Evolutionary conservation across 768 basidiomycete species (phyloP).

Genomic region (Chiua virens): DNA sequence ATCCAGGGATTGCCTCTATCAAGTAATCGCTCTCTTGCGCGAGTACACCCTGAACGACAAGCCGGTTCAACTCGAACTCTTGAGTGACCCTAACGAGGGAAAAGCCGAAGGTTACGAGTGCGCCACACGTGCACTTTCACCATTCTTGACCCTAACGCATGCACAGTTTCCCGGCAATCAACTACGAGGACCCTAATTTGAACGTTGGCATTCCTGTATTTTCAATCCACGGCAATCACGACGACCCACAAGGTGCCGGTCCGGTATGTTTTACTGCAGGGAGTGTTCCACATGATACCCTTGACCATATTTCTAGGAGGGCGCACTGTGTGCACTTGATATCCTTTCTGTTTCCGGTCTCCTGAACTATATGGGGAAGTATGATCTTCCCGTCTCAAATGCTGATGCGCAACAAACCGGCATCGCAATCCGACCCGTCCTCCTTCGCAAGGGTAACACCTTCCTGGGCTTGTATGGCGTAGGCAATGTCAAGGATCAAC

Average conservation of each 20-base stretch:
- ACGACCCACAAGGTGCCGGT: constrained; percentile 96
- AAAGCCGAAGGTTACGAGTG: constrained; percentile 83
- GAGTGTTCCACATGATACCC: background rate
- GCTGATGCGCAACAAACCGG: constrained; percentile 63
- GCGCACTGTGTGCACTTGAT: constrained; percentile 93
- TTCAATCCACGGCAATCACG: constrained; percentile 99
- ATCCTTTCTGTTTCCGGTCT: constrained; percentile 92
- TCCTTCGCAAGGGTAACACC: constrained; percentile 85
- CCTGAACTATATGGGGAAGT: constrained; percentile 97
- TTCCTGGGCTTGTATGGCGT: constrained; percentile 92
- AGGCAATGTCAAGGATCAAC: constrained; percentile 93
- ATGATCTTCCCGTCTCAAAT: constrained; percentile 80
- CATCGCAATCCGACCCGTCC: constrained; percentile 86
- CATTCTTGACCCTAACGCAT: background rate
- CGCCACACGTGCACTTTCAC: constrained; percentile 20
- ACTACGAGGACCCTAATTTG: constrained; percentile 95
- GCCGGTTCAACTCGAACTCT: constrained; percentile 85
- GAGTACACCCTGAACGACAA: constrained; percentile 89
- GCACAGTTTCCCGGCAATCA: constrained; percentile 88
- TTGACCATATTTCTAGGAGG: constrained; percentile 56
- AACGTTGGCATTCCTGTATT: constrained; percentile 97
- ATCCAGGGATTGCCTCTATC: constrained; percentile 84
- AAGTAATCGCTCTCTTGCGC: constrained; percentile 83
- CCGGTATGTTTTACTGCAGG: constrained; percentile 50
- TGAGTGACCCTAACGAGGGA: constrained; percentile 92